Percentiles rank a stretch among this genome's conserved stretches.
Conservation (phyloP, 1,139 yeast species). For the Kurtzmaniella quercitrusa region DNA sequence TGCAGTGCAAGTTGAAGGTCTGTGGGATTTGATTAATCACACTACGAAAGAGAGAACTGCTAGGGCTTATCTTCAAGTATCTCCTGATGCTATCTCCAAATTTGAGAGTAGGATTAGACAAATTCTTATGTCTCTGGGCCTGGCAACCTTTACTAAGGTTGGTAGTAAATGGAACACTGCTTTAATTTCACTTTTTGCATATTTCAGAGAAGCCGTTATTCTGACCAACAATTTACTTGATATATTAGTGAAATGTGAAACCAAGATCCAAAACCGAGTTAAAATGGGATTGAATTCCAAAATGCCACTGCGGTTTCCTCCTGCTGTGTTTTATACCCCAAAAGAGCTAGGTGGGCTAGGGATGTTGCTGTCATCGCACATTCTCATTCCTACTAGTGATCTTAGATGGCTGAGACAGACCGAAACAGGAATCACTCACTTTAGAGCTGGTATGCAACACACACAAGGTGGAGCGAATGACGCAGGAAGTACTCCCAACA, state of each 20-base stretch:
- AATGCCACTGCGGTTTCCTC: conserved; percentile 98
- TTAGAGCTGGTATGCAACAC: conserved; percentile 89
- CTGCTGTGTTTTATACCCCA: conserved; percentile 97
- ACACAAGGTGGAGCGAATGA: conserved; percentile 34
- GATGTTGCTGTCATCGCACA: conserved; percentile 96
- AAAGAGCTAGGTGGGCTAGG: conserved; percentile 97
- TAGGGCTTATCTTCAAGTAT: conserved; percentile 79
- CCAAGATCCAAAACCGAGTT: conserved; percentile 89
- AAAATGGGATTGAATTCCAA: conserved; percentile 94
- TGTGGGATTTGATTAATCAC: conserved; percentile 82
- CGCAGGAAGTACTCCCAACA: conserved; percentile 36
- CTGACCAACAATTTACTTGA: conserved; percentile 78
- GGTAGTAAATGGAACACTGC: conserved; percentile 98
- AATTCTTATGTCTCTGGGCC: conserved; percentile 91
- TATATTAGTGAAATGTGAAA: conserved; percentile 83
- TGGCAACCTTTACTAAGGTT: conserved; percentile 90
- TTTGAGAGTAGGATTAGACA: conserved; percentile 86
- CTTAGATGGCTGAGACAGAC: conserved; percentile 90
- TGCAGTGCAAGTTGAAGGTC: conserved; percentile 57
- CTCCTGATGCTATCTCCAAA: conserved; percentile 71
- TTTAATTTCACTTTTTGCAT: conserved; percentile 77
- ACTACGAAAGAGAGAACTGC: conserved; percentile 83
- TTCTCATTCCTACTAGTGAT: conserved; percentile 90
- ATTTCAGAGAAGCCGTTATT: conserved; percentile 89
- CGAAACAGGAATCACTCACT: conserved; percentile 91